A percentile compares a stretch with the other conserved stretches of the same genome.
These are phyloP conservation scores for Fusarium incarnatum DNA, from an alignment of 2,329 filamentous ascomycete species.

Conservation along the genomic window DNA sequence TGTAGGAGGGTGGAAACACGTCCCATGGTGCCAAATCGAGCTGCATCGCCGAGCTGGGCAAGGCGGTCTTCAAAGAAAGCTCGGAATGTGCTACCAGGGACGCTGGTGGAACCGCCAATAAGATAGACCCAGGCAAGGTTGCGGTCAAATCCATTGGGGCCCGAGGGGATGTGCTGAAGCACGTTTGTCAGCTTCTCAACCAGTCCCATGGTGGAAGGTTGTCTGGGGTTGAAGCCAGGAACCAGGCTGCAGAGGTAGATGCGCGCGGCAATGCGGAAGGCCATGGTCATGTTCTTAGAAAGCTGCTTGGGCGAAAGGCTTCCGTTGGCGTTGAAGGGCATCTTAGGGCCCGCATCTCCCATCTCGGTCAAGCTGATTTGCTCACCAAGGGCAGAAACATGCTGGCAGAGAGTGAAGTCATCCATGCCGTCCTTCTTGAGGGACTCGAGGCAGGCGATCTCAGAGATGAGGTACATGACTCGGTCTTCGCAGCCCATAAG, in stretches of 20 bases:
- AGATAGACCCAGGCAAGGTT: slow-evolving; percentile 94
- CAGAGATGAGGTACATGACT: slow-evolving; percentile 97
- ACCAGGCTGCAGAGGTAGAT: slow-evolving; percentile 98
- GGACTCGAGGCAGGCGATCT: slow-evolving; percentile 94
- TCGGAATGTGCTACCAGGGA: slow-evolving; percentile 79
- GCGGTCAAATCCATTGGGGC: slow-evolving; percentile 85
- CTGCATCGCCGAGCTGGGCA: slow-evolving; percentile 78
- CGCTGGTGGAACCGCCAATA: slow-evolving; percentile 83
- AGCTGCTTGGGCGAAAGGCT: slow-evolving; percentile 85
- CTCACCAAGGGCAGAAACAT: slow-evolving; percentile 87
- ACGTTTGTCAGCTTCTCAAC: slow-evolving; percentile 81
- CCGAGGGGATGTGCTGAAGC: slow-evolving; percentile 84
- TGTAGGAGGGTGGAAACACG: slow-evolving; percentile 81
- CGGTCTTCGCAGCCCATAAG: slow-evolving; percentile 98
- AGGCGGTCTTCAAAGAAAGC: slow-evolving; percentile 81
- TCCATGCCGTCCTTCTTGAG: slow-evolving; percentile 87
- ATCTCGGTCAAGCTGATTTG: slow-evolving; percentile 87
- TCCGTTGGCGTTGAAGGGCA: slow-evolving; percentile 75
- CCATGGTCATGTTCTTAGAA: slow-evolving; percentile 86
- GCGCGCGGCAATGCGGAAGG: slow-evolving; percentile 91
- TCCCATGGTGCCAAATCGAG: slow-evolving; percentile 85
- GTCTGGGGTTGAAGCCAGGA: slow-evolving; percentile 82
- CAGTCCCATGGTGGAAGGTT: slow-evolving; percentile 79
- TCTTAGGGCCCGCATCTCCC: slow-evolving; percentile 67
- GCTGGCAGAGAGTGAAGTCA: slow-evolving; percentile 85